phyloP scores from a whole-genome alignment of 371 early-diverging fungal genomes.

The Lichtheimia corymbifera region DNA sequence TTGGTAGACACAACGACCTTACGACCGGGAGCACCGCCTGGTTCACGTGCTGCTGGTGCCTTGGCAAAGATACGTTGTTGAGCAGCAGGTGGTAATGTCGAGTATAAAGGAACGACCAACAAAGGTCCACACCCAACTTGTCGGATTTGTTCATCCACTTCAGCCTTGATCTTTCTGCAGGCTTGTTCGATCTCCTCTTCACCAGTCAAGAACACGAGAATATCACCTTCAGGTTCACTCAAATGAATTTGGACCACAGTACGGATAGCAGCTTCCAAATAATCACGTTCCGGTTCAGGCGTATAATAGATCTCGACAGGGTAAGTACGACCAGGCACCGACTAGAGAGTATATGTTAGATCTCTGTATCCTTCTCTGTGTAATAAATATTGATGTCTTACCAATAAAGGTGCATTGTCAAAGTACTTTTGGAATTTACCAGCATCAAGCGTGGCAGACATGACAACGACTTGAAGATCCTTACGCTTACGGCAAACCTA shows the following conservation, averaged over 20 bases:
- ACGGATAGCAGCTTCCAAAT: conserved; percentile 84
- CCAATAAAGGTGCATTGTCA: conserved; percentile 67
- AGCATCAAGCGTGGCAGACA: conserved; percentile 93
- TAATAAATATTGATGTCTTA: conserved; percentile 8
- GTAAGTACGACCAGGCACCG: conserved; percentile 87
- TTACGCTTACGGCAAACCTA: conserved; percentile 54
- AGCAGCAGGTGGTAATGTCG: conserved; percentile 86
- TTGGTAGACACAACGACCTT: conserved; percentile 97
- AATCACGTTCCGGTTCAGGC: conserved; percentile 85
- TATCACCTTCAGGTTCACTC: conserved; percentile 85
- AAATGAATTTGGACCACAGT: conserved; percentile 86
- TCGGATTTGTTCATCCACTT: conserved; percentile 63
- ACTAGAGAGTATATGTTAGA: conserved; percentile 20
- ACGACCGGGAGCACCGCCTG: conserved; percentile 84
- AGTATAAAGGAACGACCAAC: conserved; percentile 89
- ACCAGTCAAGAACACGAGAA: conserved; percentile 91
- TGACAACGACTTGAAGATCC: conserved; percentile 84
- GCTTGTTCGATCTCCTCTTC: conserved; percentile 95
- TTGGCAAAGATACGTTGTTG: conserved; percentile 92
- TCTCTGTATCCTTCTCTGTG: background rate
- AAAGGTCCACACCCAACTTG: conserved; percentile 68
- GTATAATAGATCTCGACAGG: conserved; percentile 92
- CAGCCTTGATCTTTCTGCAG: conserved; percentile 68
- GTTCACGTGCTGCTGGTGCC: conserved; percentile 77
- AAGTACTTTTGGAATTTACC: conserved; percentile 89